Base-by-base conservation (phyloP, 225 moss, liverwort and hornwort genomes). In the Physcomitrellopsis africana region DNA sequence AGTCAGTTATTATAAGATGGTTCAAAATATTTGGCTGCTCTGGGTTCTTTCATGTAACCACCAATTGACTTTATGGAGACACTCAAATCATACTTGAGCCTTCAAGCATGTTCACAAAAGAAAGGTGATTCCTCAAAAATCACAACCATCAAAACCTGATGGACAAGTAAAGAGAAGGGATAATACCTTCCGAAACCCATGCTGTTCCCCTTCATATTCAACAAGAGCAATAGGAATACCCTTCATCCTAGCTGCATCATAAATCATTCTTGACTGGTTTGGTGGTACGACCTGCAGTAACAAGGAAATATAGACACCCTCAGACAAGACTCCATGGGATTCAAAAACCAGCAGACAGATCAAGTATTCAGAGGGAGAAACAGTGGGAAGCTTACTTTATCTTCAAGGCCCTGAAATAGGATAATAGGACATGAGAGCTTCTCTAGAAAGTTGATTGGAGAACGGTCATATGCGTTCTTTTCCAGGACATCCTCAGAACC, bases 351-450 rank as follows among this genome's bases (percentile, higher is more conserved):
- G 32, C 1, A 37, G 32, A 37, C 7, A 37, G 4, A 37, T 37
- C 32, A 37, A 37, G 1, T 37, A 37, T 37, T 2, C 32, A 37
- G 32, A 37, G 32, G 12, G 37, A 58, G 41, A 15, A 44, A 47
- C 64, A 49, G 65, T 64, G 10, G 19, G 26, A 47, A 23, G 15
- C 54, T 24, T 80, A 91, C 95, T 79, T 91, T 96, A 73, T 96
- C 96, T 74, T 96, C 96, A 70, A 96, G 96, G 10, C 96, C 96
- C 79, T 96, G 96, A 79, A 96, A 92, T 49, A 96, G 87, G 70
- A 94, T 96, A 17, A 96, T 89, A n/a, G 96, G 93, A 64, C 96
- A 96, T 51, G 92, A 96, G 66, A 90, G 88, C 53, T 91, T 92
- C 37, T 92, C 80, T 2, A 96, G 78, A 79, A 91, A 94, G 82